phyloP scores from a whole-genome alignment of 1,284 basidiomycete genomes.

The Tilletia caries region DNA sequence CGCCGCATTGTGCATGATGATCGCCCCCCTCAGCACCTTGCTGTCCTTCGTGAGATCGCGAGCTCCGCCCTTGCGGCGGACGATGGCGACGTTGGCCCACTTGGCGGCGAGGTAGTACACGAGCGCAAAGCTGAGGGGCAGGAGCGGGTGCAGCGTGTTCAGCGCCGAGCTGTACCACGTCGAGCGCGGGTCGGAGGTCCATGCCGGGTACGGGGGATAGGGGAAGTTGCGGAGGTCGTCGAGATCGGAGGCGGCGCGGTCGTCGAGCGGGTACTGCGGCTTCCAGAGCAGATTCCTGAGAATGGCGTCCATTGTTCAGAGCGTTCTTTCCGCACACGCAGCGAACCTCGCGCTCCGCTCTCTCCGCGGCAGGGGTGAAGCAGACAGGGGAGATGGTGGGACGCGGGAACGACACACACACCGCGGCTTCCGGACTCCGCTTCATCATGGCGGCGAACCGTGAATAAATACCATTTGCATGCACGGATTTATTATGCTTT shows the following conservation, averaged over 20 bases:
- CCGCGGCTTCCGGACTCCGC: too few relatives aligned
- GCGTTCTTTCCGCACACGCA: too few relatives aligned
- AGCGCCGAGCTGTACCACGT: not conserved
- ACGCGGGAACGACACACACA: too few relatives aligned
- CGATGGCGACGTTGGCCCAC: slow-evolving; percentile 28
- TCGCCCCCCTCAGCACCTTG: slow-evolving; percentile 22
- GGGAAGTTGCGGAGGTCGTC: slow-evolving; percentile 9
- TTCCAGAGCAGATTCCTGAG: slow-evolving; percentile 1
- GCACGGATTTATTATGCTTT: too few relatives aligned
- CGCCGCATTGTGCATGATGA: slow-evolving; percentile 40
- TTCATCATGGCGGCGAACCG: too few relatives aligned
- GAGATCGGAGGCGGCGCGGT: not conserved
- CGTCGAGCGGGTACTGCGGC: slow-evolving; percentile 5
- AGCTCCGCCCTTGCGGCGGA: slow-evolving; percentile 10
- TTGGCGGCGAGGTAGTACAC: slow-evolving; percentile 40
- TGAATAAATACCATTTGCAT: too few relatives aligned
- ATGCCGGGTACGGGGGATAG: slow-evolving; percentile 11
- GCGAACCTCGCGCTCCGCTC: too few relatives aligned
- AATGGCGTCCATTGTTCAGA: not conserved
- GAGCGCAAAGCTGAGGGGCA: slow-evolving; percentile 35
- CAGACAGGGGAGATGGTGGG: too few relatives aligned
- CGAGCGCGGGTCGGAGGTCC: not conserved
- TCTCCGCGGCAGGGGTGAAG: too few relatives aligned
- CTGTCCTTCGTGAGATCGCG: slow-evolving; percentile 32
- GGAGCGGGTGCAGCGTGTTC: slow-evolving; percentile 24